These are phyloP conservation scores for Fusarium chlamydosporum DNA, from an alignment of 2,329 filamentous ascomycete species.

Conservation along the genomic window DNA sequence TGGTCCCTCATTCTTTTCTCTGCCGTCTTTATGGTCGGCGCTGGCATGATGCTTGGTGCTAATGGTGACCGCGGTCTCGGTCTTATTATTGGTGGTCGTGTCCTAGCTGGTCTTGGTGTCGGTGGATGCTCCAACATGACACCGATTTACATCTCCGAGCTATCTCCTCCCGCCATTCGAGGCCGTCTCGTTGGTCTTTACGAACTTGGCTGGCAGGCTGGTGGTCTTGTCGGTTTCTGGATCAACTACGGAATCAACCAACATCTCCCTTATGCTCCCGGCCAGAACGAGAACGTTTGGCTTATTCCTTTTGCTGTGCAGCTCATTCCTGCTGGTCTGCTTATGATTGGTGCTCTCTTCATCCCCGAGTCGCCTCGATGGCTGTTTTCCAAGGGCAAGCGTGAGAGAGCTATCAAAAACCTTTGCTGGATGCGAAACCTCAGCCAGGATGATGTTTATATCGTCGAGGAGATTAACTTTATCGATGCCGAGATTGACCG, in stretches of 20 bases:
- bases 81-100: slow-evolving; percentile 72
- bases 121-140: slow-evolving; percentile 75
- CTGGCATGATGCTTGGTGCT: slow-evolving; percentile 79
- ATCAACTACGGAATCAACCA: slow-evolving; percentile 74
- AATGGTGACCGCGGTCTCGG: slow-evolving; percentile 74
- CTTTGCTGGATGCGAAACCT: slow-evolving; percentile 77
- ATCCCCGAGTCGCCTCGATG: slow-evolving; percentile 77
- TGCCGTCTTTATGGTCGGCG: slow-evolving; percentile 76
- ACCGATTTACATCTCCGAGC: slow-evolving; percentile 73
- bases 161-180: slow-evolving; percentile 73
- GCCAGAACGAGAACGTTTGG: slow-evolving; percentile 65
- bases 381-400: slow-evolving; percentile 73
- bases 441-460: slow-evolving; percentile 70
- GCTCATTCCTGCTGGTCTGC: slow-evolving; percentile 74
- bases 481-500: slow-evolving; percentile 79
- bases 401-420: slow-evolving; percentile 70
- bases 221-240: slow-evolving; percentile 75
- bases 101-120: slow-evolving; percentile 74
- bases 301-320: slow-evolving; percentile 76
- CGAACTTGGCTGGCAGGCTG: slow-evolving; percentile 75
- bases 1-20: slow-evolving; percentile 73
- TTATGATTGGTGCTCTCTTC: slow-evolving; percentile 71
- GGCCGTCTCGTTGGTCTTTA: slow-evolving; percentile 76
- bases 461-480: slow-evolving; percentile 78
- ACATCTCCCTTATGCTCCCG: slow-evolving; percentile 61